These are phyloP conservation scores for Heritiera littoralis DNA, from an alignment of 345 rosid species.

Conservation along the genomic window DNA sequence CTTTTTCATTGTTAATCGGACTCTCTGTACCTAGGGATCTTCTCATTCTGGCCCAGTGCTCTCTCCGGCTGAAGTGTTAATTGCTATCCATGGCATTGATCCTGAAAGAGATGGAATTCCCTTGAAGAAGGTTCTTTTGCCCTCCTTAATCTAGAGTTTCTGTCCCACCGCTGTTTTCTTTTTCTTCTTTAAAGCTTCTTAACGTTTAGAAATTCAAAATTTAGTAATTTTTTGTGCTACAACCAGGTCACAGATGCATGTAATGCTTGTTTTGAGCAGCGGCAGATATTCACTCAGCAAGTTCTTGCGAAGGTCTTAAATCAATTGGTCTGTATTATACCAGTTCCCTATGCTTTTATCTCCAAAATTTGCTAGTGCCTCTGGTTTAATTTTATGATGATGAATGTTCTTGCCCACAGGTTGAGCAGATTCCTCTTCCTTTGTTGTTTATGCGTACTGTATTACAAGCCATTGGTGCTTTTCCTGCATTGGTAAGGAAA, in stretches of 20 bases:
- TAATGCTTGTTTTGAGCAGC: conserved; percentile 88
- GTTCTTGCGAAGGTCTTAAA: conserved; percentile 93
- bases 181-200: conserved; percentile 15
- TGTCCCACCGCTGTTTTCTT: neutral
- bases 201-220: conserved; percentile 19
- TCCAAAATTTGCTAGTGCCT: conserved; percentile 4
- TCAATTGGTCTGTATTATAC: conserved; percentile 72
- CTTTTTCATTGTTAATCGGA: conserved; percentile 12
- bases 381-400: conserved; percentile 21
- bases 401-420: conserved; percentile 51
- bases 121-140: conserved; percentile 70
- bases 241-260: conserved; percentile 92
- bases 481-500: conserved; percentile 82
- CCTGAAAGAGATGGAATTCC: conserved; percentile 90
- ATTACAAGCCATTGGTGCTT: conserved; percentile 92
- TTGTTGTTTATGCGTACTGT: conserved; percentile 98
- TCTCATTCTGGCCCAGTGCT: conserved; percentile 65
- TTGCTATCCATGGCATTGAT: conserved; percentile 90
- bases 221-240: conserved; percentile 25
- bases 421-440: conserved; percentile 98
- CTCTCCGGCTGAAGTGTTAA: conserved; percentile 80
- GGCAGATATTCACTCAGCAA: conserved; percentile 86
- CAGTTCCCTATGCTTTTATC: conserved; percentile 8
- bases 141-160: conserved; percentile 9
- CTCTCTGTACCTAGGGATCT: conserved; percentile 57